Evolutionary conservation across 192 early-diverging fungal species (phyloP).

Genomic region (Backusella macrospora): DNA sequence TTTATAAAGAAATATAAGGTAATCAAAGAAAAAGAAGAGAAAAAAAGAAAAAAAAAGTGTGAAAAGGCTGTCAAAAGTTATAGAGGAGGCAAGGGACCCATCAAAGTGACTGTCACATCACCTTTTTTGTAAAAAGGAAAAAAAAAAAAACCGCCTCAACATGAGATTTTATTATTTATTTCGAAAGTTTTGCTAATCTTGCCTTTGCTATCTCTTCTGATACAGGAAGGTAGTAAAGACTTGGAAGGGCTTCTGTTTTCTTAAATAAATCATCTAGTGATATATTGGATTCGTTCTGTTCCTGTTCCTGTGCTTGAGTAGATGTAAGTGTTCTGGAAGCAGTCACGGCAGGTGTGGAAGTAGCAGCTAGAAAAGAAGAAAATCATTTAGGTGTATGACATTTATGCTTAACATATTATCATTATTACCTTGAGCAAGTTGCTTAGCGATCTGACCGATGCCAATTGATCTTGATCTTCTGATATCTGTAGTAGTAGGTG

Average conservation of each 20-base stretch:
- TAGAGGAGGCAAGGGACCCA: not conserved
- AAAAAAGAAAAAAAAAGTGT: not conserved
- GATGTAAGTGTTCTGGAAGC: slow-evolving; percentile 7
- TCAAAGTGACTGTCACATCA: not conserved
- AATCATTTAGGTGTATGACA: not conserved
- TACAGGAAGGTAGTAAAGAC: slow-evolving; percentile 39
- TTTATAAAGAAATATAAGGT: not conserved
- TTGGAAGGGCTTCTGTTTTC: slow-evolving; percentile 33
- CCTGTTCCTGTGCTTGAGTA: not conserved
- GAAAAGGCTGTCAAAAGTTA: not conserved
- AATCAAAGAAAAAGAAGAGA: not conserved
- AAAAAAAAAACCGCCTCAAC: not conserved
- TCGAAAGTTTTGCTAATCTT: slow-evolving; percentile 17
- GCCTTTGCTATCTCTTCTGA: slow-evolving; percentile 22
- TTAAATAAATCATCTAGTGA: slow-evolving; percentile 37
- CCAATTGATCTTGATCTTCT: slow-evolving; percentile 22
- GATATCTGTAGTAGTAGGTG: not conserved
- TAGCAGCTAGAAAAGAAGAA: slow-evolving; percentile 5
- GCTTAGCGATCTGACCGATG: slow-evolving; percentile 36
- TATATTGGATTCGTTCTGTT: not conserved
- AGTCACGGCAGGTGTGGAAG: not conserved
- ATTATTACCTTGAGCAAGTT: slow-evolving; percentile 33
- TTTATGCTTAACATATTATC: not conserved
- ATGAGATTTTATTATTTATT: not conserved
- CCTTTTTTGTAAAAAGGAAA: not conserved